Evolutionary conservation across 345 rosid genomes (phyloP), one percentile per base, ranked within the genome.

Genomic region (Salix caprea): DNA sequence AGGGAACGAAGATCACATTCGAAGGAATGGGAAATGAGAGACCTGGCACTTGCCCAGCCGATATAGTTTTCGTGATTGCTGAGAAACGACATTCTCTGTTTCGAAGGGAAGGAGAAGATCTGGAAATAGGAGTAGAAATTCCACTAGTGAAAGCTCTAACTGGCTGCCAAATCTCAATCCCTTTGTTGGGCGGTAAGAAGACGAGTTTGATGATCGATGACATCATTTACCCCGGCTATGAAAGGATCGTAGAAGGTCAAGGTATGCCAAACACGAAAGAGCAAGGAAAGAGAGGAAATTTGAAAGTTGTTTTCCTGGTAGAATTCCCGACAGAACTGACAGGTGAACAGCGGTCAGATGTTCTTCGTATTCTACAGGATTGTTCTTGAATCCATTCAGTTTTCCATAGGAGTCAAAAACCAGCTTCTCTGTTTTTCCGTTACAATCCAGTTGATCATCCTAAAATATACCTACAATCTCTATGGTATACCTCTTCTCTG

Each of bases 1-100:
- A 79, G 16, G 97, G 97, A 61, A 94, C 97, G 0, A 89, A 82
- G 85, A 83, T 91, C 19, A 94, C 97, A 64, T 94, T 94, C n/a
- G 89, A 91, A 84, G 94, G 95, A 6, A 89, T 78, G 88, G 97
- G 92, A 36, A 89, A 85, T 37, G 94, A 94, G 85, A 82, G 84
- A 46, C 84, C 85, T n/a, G 93, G 94, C 1, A 68, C 75, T 52
- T 81, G 58, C n/a, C 87, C 96, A 0, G 91, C 95, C 0, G 97
- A 94, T 44, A 65, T 94, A 32, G 88, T 85, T 1, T 92, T 94
- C 14, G 74, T 90, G 70, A 76, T 94, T 7, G 82, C 80, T 0
- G 97, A 92, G 89, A 88, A 88, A 81, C 72, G 76, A 26, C 97
- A 92, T 34, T 67, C 80, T 1, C 34, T 89, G 71, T 92, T 89